Percentiles rank a stretch among this genome's conserved stretches.
These are phyloP conservation scores for Cordyceps militaris DNA, from an alignment of 2,329 filamentous ascomycete species.

Conservation along the genomic window DNA sequence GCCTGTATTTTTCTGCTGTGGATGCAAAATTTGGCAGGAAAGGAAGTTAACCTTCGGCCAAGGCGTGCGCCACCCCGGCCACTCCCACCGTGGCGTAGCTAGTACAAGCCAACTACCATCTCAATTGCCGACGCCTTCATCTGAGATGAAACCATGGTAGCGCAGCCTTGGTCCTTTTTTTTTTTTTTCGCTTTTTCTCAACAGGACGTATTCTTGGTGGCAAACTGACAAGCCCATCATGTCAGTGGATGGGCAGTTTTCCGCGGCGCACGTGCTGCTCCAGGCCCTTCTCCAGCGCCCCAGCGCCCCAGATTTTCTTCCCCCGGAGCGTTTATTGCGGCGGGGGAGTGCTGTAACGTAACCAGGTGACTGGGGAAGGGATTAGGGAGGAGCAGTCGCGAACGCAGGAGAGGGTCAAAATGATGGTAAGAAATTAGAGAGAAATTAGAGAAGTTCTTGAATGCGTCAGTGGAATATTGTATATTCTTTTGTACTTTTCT, in stretches of 20 bases:
- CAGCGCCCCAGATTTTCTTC: not conserved
- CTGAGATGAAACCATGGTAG: too few relatives aligned
- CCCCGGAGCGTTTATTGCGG: not conserved
- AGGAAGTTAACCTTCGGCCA: too few relatives aligned
- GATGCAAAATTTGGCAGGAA: too few relatives aligned
- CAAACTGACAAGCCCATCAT: too few relatives aligned
- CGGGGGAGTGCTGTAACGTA: conserved; percentile 1
- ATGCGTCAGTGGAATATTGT: not conserved
- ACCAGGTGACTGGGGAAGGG: not conserved
- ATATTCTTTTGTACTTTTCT: not conserved
- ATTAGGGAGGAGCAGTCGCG: not conserved
- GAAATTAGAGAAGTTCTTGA: too few relatives aligned
- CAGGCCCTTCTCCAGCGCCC: not conserved
- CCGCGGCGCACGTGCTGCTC: not conserved
- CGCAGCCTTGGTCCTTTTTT: too few relatives aligned
- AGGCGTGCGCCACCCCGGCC: too few relatives aligned
- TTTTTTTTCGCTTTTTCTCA: too few relatives aligned
- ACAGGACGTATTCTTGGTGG: too few relatives aligned
- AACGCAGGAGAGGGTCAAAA: not conserved
- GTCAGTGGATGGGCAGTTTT: too few relatives aligned
- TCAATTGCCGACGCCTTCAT: not conserved
- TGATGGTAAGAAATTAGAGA: not conserved
- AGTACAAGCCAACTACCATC: not conserved
- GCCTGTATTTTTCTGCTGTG: too few relatives aligned
- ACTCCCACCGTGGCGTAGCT: not conserved